Evolutionary conservation across 768 basidiomycete species (phyloP).

Genomic region (Termitomyces eurrhizus): DNA sequence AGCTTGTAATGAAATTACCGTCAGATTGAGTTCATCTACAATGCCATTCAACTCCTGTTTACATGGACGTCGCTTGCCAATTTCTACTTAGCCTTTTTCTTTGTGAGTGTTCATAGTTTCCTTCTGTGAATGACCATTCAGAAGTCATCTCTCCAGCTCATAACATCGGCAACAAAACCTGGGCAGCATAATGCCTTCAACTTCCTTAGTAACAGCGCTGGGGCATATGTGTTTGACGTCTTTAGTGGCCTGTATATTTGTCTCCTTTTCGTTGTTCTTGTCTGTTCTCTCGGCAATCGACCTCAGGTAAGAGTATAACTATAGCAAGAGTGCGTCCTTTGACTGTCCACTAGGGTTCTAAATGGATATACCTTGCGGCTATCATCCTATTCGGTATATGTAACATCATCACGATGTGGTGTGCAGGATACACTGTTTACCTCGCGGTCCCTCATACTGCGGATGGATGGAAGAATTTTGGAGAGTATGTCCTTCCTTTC

Average conservation of each 20-base stretch:
- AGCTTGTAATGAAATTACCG: background rate
- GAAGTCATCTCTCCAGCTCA: slow-evolving; percentile 48
- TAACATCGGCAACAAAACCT: slow-evolving; percentile 70
- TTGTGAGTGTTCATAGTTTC: slow-evolving; percentile 47
- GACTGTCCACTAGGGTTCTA: slow-evolving; percentile 55
- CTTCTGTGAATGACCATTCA: slow-evolving; percentile 1
- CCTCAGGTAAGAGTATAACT: slow-evolving; percentile 45
- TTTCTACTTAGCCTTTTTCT: slow-evolving; percentile 94
- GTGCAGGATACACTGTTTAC: slow-evolving; percentile 88
- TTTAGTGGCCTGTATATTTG: slow-evolving; percentile 83
- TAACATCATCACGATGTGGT: slow-evolving; percentile 80
- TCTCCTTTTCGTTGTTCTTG: slow-evolving; percentile 74
- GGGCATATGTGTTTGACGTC: slow-evolving; percentile 69
- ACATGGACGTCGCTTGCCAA: slow-evolving; percentile 94
- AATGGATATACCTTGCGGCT: slow-evolving; percentile 76
- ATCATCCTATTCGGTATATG: slow-evolving; percentile 78
- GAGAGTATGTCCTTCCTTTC: slow-evolving; percentile 45
- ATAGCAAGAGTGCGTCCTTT: background rate
- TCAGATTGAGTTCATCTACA: slow-evolving; percentile 88
- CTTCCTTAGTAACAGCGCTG: slow-evolving; percentile 70
- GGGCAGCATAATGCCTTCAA: slow-evolving; percentile 68
- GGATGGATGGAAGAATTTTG: slow-evolving; percentile 72
- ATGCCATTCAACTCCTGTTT: slow-evolving; percentile 83
- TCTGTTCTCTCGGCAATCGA: slow-evolving; percentile 90
- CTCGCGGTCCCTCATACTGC: slow-evolving; percentile 72